Conservation (phyloP, 169 alveolate species). For the Cryptosporidium sp. region DNA sequence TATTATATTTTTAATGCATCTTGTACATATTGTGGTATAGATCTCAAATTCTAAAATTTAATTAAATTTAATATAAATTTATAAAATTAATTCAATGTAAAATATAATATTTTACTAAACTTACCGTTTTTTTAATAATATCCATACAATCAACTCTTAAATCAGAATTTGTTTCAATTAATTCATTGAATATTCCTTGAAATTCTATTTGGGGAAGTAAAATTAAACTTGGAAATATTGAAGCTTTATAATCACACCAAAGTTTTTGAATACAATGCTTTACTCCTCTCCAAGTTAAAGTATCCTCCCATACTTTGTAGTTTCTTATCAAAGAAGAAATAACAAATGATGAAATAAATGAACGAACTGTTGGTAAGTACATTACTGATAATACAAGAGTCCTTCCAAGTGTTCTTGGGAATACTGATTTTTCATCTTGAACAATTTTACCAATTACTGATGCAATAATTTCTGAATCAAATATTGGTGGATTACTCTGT, state of each 20-base stretch:
- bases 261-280: slow-evolving; percentile 65
- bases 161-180: slow-evolving; percentile 68
- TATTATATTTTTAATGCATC: slow-evolving; percentile 26
- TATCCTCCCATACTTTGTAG: slow-evolving; percentile 66
- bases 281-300: slow-evolving; percentile 73
- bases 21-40: slow-evolving; percentile 64
- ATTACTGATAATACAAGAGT: slow-evolving; percentile 54
- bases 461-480: slow-evolving; percentile 71
- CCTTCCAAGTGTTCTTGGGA: slow-evolving; percentile 75
- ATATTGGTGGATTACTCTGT: slow-evolving; percentile 46
- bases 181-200: slow-evolving; percentile 47
- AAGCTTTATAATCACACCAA: slow-evolving; percentile 62
- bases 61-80: neutral
- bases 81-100: neutral
- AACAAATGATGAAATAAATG: slow-evolving; percentile 64
- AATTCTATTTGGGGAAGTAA: slow-evolving; percentile 52
- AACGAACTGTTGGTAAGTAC: slow-evolving; percentile 46
- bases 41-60: slow-evolving; percentile 49
- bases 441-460: slow-evolving; percentile 69
- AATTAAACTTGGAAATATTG: slow-evolving; percentile 62
- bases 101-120: neutral
- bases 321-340: slow-evolving; percentile 64
- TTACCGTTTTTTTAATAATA: slow-evolving; percentile 54
- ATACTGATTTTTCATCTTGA: slow-evolving; percentile 52
- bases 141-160: slow-evolving; percentile 66